Evolutionary conservation across 768 basidiomycete species (phyloP).

Genomic region (Lentinus tigrinus): DNA sequence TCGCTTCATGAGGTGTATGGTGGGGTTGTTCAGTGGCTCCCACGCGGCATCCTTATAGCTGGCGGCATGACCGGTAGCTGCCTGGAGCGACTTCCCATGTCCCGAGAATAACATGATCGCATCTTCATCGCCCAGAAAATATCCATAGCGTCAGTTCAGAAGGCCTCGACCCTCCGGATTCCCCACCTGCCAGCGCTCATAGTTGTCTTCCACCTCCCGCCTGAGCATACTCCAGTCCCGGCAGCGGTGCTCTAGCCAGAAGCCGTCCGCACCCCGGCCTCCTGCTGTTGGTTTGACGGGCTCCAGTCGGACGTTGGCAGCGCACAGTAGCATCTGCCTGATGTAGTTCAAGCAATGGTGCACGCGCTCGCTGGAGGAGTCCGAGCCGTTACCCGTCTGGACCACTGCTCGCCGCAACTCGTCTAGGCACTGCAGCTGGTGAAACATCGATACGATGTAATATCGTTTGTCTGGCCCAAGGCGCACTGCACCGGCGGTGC

Average conservation of each 20-base stretch:
- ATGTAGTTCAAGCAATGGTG: constrained; percentile 35
- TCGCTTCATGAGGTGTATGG: too few relatives aligned
- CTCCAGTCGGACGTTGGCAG: constrained; percentile 32
- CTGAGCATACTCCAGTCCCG: constrained; percentile 14
- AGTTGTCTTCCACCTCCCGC: constrained; percentile 24
- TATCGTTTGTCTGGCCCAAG: constrained; percentile 19
- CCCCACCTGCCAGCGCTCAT: constrained; percentile 5
- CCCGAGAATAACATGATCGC: too few relatives aligned
- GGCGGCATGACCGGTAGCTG: too few relatives aligned
- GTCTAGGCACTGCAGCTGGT: constrained; percentile 35
- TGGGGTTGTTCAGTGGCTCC: too few relatives aligned
- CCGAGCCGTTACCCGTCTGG: not conserved
- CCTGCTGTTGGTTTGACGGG: constrained; percentile 12
- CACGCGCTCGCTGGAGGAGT: constrained; percentile 22
- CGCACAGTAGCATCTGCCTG: constrained; percentile 32
- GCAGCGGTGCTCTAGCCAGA: constrained; percentile 27
- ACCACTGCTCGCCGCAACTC: constrained; percentile 27
- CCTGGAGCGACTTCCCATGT: too few relatives aligned
- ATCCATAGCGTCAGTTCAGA: not conserved
- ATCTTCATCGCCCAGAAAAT: not conserved
- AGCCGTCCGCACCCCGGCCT: constrained; percentile 19
- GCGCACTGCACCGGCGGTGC: constrained; percentile 20
- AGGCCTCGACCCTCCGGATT: not conserved
- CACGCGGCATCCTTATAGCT: too few relatives aligned
- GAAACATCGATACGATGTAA: constrained; percentile 25